Conservation (phyloP, 1,139 yeast genomes). For the Petasospora fabianii region DNA sequence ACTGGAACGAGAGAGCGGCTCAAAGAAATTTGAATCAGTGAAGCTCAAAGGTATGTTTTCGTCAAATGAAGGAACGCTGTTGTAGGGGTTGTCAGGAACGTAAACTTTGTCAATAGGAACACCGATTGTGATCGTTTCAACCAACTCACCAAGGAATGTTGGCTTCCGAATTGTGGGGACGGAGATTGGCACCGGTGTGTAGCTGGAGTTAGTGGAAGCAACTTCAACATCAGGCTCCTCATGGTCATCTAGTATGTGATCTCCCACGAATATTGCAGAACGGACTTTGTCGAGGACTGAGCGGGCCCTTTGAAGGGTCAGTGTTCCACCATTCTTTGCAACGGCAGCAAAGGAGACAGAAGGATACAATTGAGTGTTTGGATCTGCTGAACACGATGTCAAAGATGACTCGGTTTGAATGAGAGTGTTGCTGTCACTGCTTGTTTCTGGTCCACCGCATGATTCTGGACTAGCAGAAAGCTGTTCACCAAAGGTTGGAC, state of each 20-base stretch:
- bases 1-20: no score
- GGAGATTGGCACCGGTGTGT: conserved; percentile 22
- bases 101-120: conserved; percentile 17
- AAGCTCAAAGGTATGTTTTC: conserved; percentile 17
- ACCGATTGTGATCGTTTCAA: conserved; percentile 19
- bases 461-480: no score
- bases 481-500: no score
- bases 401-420: no score
- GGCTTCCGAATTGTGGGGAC: conserved; percentile 23
- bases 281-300: background rate
- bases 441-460: no score
- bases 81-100: conserved; percentile 11
- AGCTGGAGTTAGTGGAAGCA: conserved; percentile 16
- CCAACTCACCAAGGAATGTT: conserved; percentile 16
- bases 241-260: background rate
- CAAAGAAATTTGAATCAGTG: conserved; percentile 13
- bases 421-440: no score
- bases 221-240: conserved; percentile 4
- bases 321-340: no score
- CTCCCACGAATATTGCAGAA: background rate
- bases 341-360: no score
- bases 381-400: no score
- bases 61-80: conserved; percentile 6
- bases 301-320: background rate
- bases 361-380: no score